These are phyloP conservation scores for Fagus sylvatica DNA, from an alignment of 306 rosid species.

Conservation along the genomic window DNA sequence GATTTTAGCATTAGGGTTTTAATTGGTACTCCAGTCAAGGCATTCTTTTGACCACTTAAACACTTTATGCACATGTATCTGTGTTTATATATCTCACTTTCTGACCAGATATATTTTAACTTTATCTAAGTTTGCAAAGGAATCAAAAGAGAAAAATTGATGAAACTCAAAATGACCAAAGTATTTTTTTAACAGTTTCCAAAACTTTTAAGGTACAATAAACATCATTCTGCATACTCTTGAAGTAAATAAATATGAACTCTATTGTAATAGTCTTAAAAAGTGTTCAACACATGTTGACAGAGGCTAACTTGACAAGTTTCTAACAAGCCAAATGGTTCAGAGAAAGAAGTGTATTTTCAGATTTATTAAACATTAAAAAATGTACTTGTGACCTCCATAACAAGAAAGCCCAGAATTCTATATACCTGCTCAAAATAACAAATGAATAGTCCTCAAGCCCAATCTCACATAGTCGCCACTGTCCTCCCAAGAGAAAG, in stretches of 20 bases:
- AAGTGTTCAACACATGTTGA: background rate
- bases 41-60: background rate
- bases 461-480: constrained; percentile 99
- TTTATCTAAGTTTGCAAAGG: background rate
- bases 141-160: background rate
- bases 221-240: background rate
- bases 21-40: background rate
- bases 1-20: background rate
- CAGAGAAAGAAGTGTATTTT: constrained; percentile 1
- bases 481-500: constrained; percentile 52
- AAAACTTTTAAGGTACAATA: background rate
- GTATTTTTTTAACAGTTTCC: background rate
- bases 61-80: background rate
- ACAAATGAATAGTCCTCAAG: constrained; percentile 96
- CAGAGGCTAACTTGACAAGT: background rate
- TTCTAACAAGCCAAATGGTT: background rate
- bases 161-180: background rate
- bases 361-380: constrained; percentile 20
- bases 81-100: background rate
- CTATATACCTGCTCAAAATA: constrained; percentile 80
- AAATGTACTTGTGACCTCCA: constrained; percentile 10
- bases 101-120: background rate
- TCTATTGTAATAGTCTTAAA: background rate
- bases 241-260: background rate
- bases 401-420: constrained; percentile 30